Base-by-base conservation (phyloP, 208 protist genomes). In the Phytomonas francai region DNA sequence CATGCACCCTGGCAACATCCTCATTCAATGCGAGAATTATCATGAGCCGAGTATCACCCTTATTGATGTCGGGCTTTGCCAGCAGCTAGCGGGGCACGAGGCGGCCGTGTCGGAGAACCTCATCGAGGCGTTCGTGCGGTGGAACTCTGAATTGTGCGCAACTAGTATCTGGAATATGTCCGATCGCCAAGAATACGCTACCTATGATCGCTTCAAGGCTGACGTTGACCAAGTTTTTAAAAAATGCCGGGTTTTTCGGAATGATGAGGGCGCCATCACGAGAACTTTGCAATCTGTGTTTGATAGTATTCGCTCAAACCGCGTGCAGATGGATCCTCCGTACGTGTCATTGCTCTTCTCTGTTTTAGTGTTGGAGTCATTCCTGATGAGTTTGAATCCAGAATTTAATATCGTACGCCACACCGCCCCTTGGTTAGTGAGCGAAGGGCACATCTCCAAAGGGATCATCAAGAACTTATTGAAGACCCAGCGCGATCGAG, bases 1-100 rank as follows among this genome's bases (percentile, higher is more conserved):
- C 61, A 93, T 97, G 90, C 92, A 97, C 73, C 92, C 92, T 4
- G 92, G 92, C 57, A 97, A 97, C 77, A 94, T 97, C 56, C 70
- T 97, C 28, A 94, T 97, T 61, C 87, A 96, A 69, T 78, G 71
- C 61, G 77, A 79, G 4, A 83, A 96, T 68, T 74, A 78, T 32
- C 87, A 93, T 69, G 73, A 86, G 25, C 91, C 91, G 49, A 79
- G 63, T 62, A 80, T 95, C 12, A 90, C 84, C 19, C 79, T 97
- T 59, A 94, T 97, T 59, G 91, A 97, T 63, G 89, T 92, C 0
- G 91, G 91, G 25, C 79, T 97, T 9, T 95, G 89, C 70, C 91
- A 97, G 81, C 82, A 88, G 65, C 87, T 97, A 32, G 82, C 74
- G 9, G 59, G 61, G 66, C 72, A 83, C 28, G 89, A 97, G 78